These are phyloP conservation scores for Spergularia bocconei DNA, from an alignment of 148 eudicot species.

Conservation along the genomic window DNA sequence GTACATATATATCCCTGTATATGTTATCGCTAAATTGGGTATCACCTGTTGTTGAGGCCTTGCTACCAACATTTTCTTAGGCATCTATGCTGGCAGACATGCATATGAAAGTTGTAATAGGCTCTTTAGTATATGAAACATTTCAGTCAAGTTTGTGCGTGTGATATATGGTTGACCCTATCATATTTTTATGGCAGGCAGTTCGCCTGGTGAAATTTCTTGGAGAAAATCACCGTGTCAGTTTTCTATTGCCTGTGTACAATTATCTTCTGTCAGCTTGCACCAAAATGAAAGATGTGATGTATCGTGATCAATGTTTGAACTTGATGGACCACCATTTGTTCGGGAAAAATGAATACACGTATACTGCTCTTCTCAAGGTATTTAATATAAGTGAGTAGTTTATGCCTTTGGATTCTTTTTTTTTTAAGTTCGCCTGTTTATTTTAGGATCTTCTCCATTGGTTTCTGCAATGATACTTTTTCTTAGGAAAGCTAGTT, in stretches of 20 bases:
- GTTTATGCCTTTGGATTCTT: background rate
- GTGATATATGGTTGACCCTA: background rate
- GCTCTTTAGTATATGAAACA: constrained; percentile 2
- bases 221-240: constrained; percentile 42
- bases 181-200: constrained; percentile 47
- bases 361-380: constrained; percentile 76
- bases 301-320: constrained; percentile 59
- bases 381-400: constrained; percentile 31
- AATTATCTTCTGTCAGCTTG: constrained; percentile 59
- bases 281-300: constrained; percentile 34
- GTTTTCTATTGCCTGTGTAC: constrained; percentile 49
- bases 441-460: background rate
- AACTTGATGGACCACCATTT: constrained; percentile 66
- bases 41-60: background rate
- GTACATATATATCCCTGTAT: background rate
- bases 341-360: constrained; percentile 66
- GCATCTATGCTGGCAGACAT: background rate
- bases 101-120: background rate
- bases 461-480: background rate
- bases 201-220: constrained; percentile 45
- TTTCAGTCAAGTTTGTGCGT: background rate
- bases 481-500: background rate
- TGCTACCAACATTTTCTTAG: background rate
- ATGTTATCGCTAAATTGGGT: background rate
- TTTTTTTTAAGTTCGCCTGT: background rate